phyloP scores from a whole-genome alignment of 2,329 filamentous ascomycete genomes.

The Tolypocladium ophioglossoides region DNA sequence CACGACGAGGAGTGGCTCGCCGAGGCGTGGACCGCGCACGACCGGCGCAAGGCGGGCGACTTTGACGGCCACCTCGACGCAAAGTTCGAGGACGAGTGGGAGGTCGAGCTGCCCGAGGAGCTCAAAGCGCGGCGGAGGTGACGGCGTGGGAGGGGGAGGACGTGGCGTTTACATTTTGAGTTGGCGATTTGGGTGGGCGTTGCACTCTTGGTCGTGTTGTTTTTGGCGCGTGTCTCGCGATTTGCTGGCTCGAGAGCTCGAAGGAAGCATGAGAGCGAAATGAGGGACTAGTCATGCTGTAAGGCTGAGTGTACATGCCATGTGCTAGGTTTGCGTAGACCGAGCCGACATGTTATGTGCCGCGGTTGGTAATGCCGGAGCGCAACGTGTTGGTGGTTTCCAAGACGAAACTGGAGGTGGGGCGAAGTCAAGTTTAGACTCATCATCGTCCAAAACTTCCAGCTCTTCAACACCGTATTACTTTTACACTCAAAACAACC shows the following conservation, averaged over 20 bases:
- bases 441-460: not conserved
- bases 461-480: not conserved
- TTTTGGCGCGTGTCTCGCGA: not conserved
- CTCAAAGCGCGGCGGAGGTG: slow-evolving; percentile 11
- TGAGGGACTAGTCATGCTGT: not conserved
- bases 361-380: not conserved
- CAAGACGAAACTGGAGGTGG: not conserved
- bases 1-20: slow-evolving; percentile 43
- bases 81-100: slow-evolving; percentile 39
- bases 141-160: not conserved
- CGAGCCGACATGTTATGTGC: not conserved
- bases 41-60: slow-evolving; percentile 34
- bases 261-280: not conserved
- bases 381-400: too few species aligned
- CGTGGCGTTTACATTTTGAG: not conserved
- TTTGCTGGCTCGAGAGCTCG: not conserved
- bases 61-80: slow-evolving; percentile 36
- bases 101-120: slow-evolving; percentile 25
- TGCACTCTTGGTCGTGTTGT: not conserved
- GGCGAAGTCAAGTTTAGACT: not conserved
- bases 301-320: too few species aligned
- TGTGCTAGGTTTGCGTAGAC: too few species aligned
- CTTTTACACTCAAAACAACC: not conserved
- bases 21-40: slow-evolving; percentile 40
- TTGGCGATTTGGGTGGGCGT: not conserved